Conservation (phyloP, 2,329 filamentous ascomycete species). For the Curvularia sp. region DNA sequence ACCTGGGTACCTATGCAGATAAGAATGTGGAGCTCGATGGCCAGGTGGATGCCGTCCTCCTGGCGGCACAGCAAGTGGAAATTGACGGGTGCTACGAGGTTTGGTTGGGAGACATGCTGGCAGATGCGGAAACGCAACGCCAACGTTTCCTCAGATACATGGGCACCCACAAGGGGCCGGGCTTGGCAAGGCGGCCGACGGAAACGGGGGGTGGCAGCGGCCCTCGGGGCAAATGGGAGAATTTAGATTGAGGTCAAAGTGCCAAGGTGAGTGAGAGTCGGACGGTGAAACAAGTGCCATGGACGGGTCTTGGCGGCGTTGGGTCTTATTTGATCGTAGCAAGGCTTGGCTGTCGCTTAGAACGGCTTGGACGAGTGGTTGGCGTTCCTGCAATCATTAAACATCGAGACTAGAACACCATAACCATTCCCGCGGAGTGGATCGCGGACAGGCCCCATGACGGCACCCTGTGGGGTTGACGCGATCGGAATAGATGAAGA, state of each 20-base stretch:
- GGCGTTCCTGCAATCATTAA: constrained; percentile 17
- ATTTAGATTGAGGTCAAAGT: constrained; percentile 1
- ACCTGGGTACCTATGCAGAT: neutral
- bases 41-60: neutral
- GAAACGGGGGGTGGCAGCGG: neutral
- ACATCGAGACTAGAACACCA: constrained; percentile 15
- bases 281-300: constrained; percentile 23
- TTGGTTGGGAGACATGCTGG: constrained; percentile 2
- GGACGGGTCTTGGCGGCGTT: constrained; percentile 20
- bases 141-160: neutral
- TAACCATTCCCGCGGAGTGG: constrained; percentile 2
- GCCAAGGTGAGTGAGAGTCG: constrained; percentile 9
- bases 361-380: constrained; percentile 17
- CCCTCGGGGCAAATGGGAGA: constrained; percentile 1
- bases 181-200: neutral
- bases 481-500: constrained; percentile 17
- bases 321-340: constrained; percentile 7
- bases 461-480: constrained; percentile 5
- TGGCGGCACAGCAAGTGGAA: neutral
- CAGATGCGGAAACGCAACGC: neutral
- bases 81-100: neutral
- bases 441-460: constrained; percentile 4
- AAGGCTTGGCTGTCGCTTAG: constrained; percentile 19
- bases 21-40: neutral
- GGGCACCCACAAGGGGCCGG: too few species aligned